phyloP scores from a whole-genome alignment of 1,139 yeast species.

The Lodderomyces parapsilosis region DNA sequence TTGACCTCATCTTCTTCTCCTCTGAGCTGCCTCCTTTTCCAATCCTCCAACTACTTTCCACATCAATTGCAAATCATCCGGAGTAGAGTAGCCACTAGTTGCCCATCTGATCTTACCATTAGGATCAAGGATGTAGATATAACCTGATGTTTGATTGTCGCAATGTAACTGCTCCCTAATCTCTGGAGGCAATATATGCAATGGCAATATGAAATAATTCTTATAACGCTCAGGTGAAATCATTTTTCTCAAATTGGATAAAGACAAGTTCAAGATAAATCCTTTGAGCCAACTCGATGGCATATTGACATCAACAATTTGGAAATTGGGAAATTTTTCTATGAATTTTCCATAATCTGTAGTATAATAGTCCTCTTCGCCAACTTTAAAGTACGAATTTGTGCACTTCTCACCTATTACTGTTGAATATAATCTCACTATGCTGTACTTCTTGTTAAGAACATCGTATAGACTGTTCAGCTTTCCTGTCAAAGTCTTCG shows the following conservation, averaged over 20 bases:
- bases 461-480: constrained; percentile 33
- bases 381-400: constrained; percentile 53
- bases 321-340: constrained; percentile 49
- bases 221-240: constrained; percentile 52
- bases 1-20: background rate
- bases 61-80: constrained; percentile 57
- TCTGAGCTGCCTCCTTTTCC: constrained; percentile 22
- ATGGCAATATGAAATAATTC: constrained; percentile 63
- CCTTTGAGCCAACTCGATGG: constrained; percentile 74
- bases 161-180: constrained; percentile 62
- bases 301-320: constrained; percentile 71
- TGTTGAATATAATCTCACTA: constrained; percentile 67
- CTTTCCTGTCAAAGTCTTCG: constrained; percentile 50
- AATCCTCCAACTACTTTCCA: constrained; percentile 67
- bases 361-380: constrained; percentile 33
- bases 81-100: constrained; percentile 76
- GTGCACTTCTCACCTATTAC: constrained; percentile 73
- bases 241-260: constrained; percentile 42
- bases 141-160: constrained; percentile 81
- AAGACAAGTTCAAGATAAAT: constrained; percentile 54
- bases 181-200: constrained; percentile 57
- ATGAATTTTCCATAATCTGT: constrained; percentile 30
- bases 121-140: constrained; percentile 73
- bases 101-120: constrained; percentile 86
- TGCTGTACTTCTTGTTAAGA: constrained; percentile 54